Base-by-base conservation (phyloP, 352 stramenopile species). In the Globisporangium solare region DNA sequence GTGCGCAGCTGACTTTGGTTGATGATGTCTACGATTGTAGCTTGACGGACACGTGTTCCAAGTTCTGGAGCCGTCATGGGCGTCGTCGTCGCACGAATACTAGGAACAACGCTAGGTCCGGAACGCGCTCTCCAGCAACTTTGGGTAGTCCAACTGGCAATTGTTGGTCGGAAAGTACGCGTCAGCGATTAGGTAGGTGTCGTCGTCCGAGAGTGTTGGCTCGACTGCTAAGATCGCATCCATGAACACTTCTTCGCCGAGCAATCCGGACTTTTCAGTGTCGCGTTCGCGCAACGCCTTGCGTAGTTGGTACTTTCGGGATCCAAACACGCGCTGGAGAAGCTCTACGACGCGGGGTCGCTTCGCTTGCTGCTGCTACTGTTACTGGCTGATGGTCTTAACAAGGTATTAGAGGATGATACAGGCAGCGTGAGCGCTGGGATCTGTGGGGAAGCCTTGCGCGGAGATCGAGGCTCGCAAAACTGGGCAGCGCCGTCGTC, bases 221-320 rank as follows among this genome's bases (percentile, higher is more conserved):
- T 84, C 73, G 22, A 92, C 56, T 7, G 68, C 71, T 53, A 80
- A 45, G 47, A 93, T 56, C 3, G 81, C 82, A 46, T 80, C 71
- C 80, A 92, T 92, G 58, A 94, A 92, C 54, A 69, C 77, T 59
- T 91, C 83, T 70, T 93, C 83, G 0, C 57, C 43, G 12, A 94
- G 58, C 24, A 60, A 59, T 0, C 85, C 83, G 32, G 56, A 79
- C 56, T 79, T 86, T 56, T 86, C 64, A 4, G 42, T 45, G 60
- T 92, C 82, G 47, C 66, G 65, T 17, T 88, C 76, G 10, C 81
- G 77, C 37, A 92, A 53, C 5, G 77, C 74, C 51, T 83, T 86
- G 14, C 82, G 76, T 48, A 94, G 60, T 32, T 85, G 68, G 51
- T 93, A 94, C 59, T 91, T 91, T 3, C 67, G 68, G 3, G 55